Conservation (phyloP, 441 rosid genomes). For the Arabidopsis hybrid region DNA sequence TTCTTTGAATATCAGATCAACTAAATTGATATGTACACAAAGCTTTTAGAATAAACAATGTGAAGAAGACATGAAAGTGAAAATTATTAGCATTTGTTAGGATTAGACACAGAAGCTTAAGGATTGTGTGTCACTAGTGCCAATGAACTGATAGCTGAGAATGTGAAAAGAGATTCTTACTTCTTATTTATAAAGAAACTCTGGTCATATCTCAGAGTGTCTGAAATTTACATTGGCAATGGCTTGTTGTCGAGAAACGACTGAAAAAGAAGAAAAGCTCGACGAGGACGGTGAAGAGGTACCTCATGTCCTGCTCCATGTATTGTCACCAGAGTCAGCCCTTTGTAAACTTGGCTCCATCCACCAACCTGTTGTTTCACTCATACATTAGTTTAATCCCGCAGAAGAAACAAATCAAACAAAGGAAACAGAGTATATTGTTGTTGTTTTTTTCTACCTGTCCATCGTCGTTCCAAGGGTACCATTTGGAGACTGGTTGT, state of each 20-base stretch:
- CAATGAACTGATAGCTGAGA: conserved; percentile 8
- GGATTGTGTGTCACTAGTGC: not conserved
- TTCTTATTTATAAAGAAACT: conserved; percentile 13
- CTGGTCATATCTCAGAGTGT: not conserved
- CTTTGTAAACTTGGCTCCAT: conserved; percentile 90
- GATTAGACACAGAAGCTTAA: conserved; percentile 39
- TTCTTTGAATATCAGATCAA: not conserved
- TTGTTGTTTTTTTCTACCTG: conserved; percentile 52
- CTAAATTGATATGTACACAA: conserved; percentile 12
- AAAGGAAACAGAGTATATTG: not conserved
- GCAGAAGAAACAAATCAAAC: not conserved
- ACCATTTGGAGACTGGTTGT: conserved; percentile 76
- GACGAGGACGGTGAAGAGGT: conserved; percentile 75
- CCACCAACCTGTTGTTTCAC: conserved; percentile 77
- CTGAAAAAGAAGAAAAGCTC: conserved; percentile 81
- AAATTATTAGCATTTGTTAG: not conserved
- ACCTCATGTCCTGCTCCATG: conserved; percentile 95
- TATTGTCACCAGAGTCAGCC: conserved; percentile 80
- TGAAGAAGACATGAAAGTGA: conserved; percentile 4
- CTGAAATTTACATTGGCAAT: conserved; percentile 50
- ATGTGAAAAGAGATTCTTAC: not conserved
- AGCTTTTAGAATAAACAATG: not conserved
- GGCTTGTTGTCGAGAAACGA: conserved; percentile 85
- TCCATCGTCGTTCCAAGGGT: conserved; percentile 79
- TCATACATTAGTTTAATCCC: not conserved